Percentiles rank a stretch among this genome's conserved stretches.
phyloP scores from a whole-genome alignment of 306 rosid species.

The Quercus bicolor region DNA sequence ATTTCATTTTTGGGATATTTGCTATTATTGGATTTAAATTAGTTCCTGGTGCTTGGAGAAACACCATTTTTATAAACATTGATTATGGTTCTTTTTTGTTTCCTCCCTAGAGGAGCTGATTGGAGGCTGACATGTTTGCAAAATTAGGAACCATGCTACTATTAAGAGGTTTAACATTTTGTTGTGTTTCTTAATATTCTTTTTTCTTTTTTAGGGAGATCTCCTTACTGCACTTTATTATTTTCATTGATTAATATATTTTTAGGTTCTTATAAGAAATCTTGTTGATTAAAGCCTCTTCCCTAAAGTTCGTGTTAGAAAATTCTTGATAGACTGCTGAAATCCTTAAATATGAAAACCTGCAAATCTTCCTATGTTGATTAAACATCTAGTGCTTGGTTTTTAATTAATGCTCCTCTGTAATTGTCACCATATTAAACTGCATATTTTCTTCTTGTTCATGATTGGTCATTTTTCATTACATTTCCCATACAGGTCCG shows the following conservation, averaged over 20 bases:
- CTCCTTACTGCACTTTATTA: neutral
- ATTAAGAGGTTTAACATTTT: neutral
- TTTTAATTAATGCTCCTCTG: too few relatives aligned
- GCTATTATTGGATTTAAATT: too few relatives aligned
- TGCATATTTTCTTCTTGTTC: neutral
- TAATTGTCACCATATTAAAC: neutral
- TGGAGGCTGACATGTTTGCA: neutral
- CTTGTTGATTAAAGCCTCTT: neutral
- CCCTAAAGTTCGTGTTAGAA: neutral
- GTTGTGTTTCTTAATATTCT: neutral
- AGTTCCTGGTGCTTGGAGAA: too few relatives aligned
- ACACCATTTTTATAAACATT: too few relatives aligned
- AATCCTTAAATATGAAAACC: neutral
- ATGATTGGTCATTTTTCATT: constrained; percentile 10
- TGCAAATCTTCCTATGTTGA: too few relatives aligned
- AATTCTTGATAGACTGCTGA: neutral
- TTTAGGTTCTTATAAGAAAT: neutral
- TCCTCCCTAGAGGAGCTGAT: too few relatives aligned
- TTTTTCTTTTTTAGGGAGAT: neutral
- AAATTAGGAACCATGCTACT: neutral
- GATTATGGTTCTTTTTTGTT: too few relatives aligned
- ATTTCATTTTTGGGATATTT: too few relatives aligned
- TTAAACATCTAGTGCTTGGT: too few relatives aligned
- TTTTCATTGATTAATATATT: neutral
- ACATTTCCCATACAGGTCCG: constrained; percentile 50